These are phyloP conservation scores for Plenodomus biglobosus DNA, from an alignment of 2,329 filamentous ascomycete species.

Conservation along the genomic window DNA sequence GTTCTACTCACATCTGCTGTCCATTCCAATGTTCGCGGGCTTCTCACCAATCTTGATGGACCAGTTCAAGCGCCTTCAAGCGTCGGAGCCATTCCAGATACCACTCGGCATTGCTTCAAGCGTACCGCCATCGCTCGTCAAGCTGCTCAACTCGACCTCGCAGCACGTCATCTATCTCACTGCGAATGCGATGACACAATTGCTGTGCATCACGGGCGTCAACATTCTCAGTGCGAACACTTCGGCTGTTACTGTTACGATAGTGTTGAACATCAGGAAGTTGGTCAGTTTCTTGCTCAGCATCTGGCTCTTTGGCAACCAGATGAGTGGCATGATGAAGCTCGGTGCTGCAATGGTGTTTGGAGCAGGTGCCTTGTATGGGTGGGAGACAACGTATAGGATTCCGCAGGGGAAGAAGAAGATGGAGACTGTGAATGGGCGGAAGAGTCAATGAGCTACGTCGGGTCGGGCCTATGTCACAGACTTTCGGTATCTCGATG, in stretches of 20 bases:
- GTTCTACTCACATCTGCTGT: slow-evolving; percentile 84
- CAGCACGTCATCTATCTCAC: slow-evolving; percentile 71
- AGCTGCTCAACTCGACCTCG: slow-evolving; percentile 50
- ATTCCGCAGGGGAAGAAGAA: slow-evolving; percentile 45
- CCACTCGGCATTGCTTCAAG: slow-evolving; percentile 31
- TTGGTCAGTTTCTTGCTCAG: slow-evolving; percentile 87
- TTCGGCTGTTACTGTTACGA: slow-evolving; percentile 91
- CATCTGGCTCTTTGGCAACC: slow-evolving; percentile 92
- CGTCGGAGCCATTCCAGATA: slow-evolving; percentile 61
- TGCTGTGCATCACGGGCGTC: slow-evolving; percentile 92
- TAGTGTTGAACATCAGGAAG: slow-evolving; percentile 94
- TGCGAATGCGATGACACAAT: slow-evolving; percentile 85
- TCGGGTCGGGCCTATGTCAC: neutral
- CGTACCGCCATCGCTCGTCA: slow-evolving; percentile 33
- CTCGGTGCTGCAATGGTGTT: slow-evolving; percentile 85
- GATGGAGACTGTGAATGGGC: slow-evolving; percentile 19
- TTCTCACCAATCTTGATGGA: slow-evolving; percentile 66
- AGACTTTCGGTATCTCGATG: neutral
- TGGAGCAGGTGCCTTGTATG: slow-evolving; percentile 86
- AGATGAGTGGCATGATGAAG: slow-evolving; percentile 73
- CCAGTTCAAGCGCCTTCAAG: slow-evolving; percentile 65
- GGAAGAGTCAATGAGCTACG: slow-evolving; percentile 29
- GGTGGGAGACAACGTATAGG: slow-evolving; percentile 64
- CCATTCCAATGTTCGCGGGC: slow-evolving; percentile 73
- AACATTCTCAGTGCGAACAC: slow-evolving; percentile 88